A percentile compares a stretch with the other conserved stretches of the same genome.
phyloP scores from a whole-genome alignment of 2,329 filamentous ascomycete genomes.

The Malbranchea zuffiana region DNA sequence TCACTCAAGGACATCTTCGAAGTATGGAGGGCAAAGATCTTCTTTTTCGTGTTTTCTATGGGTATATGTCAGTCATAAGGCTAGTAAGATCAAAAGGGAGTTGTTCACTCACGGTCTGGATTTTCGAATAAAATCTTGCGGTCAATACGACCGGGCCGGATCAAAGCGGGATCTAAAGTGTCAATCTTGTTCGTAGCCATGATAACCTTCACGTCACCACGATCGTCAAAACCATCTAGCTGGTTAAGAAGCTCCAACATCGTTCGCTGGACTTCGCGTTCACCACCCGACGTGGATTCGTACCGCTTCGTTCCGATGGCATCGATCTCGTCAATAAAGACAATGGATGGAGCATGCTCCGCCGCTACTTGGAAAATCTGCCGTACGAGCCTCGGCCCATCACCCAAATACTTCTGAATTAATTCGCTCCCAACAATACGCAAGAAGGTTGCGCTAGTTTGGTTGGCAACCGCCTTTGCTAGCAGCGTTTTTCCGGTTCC shows the following conservation, averaged over 20 bases:
- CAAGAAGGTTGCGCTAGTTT: conserved; percentile 96
- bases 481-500: conserved; percentile 94
- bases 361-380: conserved; percentile 86
- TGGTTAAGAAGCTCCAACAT: conserved; percentile 98
- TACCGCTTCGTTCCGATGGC: conserved; percentile 98
- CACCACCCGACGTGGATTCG: conserved; percentile 91
- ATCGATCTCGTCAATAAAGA: conserved; percentile 99
- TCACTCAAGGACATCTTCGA: conserved; percentile 96
- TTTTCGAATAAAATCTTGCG: conserved; percentile 83
- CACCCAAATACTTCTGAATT: conserved; percentile 97
- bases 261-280: conserved; percentile 93
- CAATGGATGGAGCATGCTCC: conserved; percentile 91
- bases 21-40: conserved; percentile 97
- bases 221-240: conserved; percentile 96
- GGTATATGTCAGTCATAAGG: not conserved
- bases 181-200: conserved; percentile 99
- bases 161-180: conserved; percentile 87
- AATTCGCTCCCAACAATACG: conserved; percentile 94
- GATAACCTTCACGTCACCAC: conserved; percentile 97
- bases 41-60: conserved; percentile 75
- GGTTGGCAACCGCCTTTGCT: conserved; percentile 94
- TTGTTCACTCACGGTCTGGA: conserved; percentile 48
- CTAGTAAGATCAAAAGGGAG: not conserved
- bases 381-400: conserved; percentile 85
- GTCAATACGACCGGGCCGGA: conserved; percentile 94